Percentiles rank a stretch among this genome's conserved stretches.
Conservation (phyloP, 257 asterid genomes). For the Fraxinus americana region DNA sequence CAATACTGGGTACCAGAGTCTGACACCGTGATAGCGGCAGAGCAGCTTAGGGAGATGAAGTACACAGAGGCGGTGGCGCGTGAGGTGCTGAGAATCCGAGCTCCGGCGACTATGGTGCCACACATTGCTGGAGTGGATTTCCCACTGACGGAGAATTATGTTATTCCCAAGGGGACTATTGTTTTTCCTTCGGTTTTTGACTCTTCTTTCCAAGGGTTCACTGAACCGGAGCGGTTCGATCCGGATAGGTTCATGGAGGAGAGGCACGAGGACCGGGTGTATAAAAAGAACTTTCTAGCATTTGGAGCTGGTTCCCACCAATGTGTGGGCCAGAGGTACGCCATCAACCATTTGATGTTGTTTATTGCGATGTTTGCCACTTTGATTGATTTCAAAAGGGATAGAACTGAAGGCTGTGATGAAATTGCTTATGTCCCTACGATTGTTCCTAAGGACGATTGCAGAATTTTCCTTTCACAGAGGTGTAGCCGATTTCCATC, state of each 20-base stretch:
- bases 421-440: slow-evolving; percentile 83
- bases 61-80: slow-evolving; percentile 92
- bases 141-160: slow-evolving; percentile 58
- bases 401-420: slow-evolving; percentile 77
- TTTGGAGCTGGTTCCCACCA: slow-evolving; percentile 97
- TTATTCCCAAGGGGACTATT: slow-evolving; percentile 75
- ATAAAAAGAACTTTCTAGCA: slow-evolving; percentile 67
- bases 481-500: slow-evolving; percentile 55
- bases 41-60: slow-evolving; percentile 73
- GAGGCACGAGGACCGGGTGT: slow-evolving; percentile 77
- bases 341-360: slow-evolving; percentile 68
- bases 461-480: slow-evolving; percentile 60
- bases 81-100: slow-evolving; percentile 75
- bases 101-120: slow-evolving; percentile 96
- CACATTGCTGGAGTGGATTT: slow-evolving; percentile 84
- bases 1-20: slow-evolving; percentile 55
- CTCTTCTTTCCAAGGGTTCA: slow-evolving; percentile 83
- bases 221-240: slow-evolving; percentile 78
- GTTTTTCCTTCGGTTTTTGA: slow-evolving; percentile 92
- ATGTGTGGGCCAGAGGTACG: slow-evolving; percentile 95
- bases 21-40: slow-evolving; percentile 47
- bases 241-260: slow-evolving; percentile 86
- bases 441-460: slow-evolving; percentile 86
- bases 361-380: slow-evolving; percentile 69
- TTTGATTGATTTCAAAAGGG: slow-evolving; percentile 70